Conservation (phyloP, 2,329 filamentous ascomycete species). For the Hypoxylon sp. region DNA sequence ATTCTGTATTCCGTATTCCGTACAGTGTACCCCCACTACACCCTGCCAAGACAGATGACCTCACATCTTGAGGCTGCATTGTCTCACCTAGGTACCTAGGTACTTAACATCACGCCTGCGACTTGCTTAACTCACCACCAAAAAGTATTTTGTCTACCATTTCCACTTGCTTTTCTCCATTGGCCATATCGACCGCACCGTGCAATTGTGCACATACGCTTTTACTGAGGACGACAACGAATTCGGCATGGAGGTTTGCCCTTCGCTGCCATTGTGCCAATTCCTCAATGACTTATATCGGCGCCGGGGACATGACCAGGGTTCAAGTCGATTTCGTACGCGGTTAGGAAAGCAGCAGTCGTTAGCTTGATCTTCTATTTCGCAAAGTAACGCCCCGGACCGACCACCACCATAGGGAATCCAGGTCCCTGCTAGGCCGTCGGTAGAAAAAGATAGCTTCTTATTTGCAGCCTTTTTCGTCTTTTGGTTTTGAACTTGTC, state of each 20-base stretch:
- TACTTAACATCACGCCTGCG: too few relatives aligned
- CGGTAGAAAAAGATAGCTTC: not conserved
- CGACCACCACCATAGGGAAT: slow-evolving; percentile 1
- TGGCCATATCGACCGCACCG: too few relatives aligned
- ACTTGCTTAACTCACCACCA: too few relatives aligned
- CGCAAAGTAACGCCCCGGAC: not conserved
- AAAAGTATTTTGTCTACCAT: too few relatives aligned
- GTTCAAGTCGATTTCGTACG: not conserved
- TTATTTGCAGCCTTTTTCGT: not conserved
- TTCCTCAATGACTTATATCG: not conserved
- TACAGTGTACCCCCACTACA: not conserved
- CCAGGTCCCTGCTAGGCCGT: not conserved
- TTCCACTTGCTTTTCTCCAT: too few relatives aligned
- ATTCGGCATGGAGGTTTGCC: not conserved
- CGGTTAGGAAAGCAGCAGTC: not conserved
- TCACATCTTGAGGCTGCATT: too few relatives aligned
- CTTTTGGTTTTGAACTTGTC: not conserved
- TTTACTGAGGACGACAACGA: not conserved
- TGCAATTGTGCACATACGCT: too few relatives aligned
- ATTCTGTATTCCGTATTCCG: too few relatives aligned
- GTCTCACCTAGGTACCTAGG: too few relatives aligned
- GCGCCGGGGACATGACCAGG: not conserved
- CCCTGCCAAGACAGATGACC: too few relatives aligned
- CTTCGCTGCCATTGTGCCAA: not conserved
- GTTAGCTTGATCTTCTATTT: not conserved